Conservation (phyloP, 306 rosid genomes). For the Aeschynomene evenia region DNA sequence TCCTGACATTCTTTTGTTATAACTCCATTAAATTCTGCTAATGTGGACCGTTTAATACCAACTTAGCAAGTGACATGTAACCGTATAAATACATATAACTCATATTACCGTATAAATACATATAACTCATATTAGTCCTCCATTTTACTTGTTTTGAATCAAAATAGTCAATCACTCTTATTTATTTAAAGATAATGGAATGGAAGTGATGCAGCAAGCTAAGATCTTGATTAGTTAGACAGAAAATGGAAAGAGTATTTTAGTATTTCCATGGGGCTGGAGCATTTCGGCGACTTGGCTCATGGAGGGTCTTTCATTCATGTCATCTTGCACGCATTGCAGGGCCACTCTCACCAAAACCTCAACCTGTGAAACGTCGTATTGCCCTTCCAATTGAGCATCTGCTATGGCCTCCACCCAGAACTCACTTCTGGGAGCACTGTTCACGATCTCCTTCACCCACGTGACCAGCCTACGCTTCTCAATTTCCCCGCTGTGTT, state of each 20-base stretch:
- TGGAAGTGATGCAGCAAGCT: no score
- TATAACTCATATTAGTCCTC: no score
- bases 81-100: no score
- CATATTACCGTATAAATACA: no score
- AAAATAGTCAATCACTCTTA: no score
- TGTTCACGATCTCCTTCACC: constrained; percentile 36
- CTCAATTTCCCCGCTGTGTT: constrained; percentile 24
- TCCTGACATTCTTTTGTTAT: no score
- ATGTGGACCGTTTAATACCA: no score
- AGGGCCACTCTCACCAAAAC: constrained; percentile 46
- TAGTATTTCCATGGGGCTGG: constrained; percentile 11
- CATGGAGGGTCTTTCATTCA: constrained; percentile 59
- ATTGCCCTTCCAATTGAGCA: constrained; percentile 35
- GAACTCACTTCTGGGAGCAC: background rate
- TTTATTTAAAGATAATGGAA: no score
- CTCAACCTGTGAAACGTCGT: constrained; percentile 33
- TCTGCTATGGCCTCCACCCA: constrained; percentile 52
- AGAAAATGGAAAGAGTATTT: background rate
- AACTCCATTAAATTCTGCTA: no score
- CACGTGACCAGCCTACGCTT: constrained; percentile 41
- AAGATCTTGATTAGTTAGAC: no score
- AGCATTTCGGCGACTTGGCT: constrained; percentile 58
- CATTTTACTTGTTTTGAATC: no score
- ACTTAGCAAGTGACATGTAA: no score
- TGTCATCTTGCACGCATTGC: constrained; percentile 58